Conservation (phyloP, 1,284 basidiomycete species). For the Cryptococcus floricola region DNA sequence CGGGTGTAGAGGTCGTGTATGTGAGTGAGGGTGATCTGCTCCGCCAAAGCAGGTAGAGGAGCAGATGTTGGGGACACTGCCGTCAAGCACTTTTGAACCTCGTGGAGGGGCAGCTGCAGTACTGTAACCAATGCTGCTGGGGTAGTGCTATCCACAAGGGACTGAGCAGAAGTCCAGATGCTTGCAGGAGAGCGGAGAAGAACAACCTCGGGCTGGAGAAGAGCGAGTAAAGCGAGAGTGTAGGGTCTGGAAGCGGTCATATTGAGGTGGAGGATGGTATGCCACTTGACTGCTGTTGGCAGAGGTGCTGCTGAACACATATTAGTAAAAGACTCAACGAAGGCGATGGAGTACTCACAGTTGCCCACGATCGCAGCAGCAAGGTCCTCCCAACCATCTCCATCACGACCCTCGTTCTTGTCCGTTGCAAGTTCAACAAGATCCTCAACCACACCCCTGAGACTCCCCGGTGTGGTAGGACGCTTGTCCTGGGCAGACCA, state of each 20-base stretch:
- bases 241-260: constrained; percentile 28
- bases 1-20: constrained; percentile 45
- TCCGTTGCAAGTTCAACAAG: not conserved
- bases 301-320: constrained; percentile 15
- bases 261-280: constrained; percentile 30
- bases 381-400: constrained; percentile 21
- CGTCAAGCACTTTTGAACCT: constrained; percentile 32
- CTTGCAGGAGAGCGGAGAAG: constrained; percentile 19
- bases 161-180: constrained; percentile 37
- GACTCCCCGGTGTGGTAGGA: not conserved
- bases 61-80: constrained; percentile 29
- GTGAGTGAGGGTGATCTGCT: constrained; percentile 45
- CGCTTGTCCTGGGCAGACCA: constrained; percentile 11
- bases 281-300: constrained; percentile 18
- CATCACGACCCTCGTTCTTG: constrained; percentile 10
- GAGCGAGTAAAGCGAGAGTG: constrained; percentile 37
- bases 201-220: constrained; percentile 26
- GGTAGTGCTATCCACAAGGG: constrained; percentile 17
- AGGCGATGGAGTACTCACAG: constrained; percentile 13
- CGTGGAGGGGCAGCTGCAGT: constrained; percentile 34
- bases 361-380: constrained; percentile 35
- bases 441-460: constrained; percentile 1
- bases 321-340: not conserved
- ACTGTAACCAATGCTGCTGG: constrained; percentile 35
- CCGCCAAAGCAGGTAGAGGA: constrained; percentile 42